Percentiles rank a stretch among this genome's conserved stretches.
Evolutionary conservation across 108 stramenopile genomes (phyloP).

Genomic region (Discostella stelligeroides): DNA sequence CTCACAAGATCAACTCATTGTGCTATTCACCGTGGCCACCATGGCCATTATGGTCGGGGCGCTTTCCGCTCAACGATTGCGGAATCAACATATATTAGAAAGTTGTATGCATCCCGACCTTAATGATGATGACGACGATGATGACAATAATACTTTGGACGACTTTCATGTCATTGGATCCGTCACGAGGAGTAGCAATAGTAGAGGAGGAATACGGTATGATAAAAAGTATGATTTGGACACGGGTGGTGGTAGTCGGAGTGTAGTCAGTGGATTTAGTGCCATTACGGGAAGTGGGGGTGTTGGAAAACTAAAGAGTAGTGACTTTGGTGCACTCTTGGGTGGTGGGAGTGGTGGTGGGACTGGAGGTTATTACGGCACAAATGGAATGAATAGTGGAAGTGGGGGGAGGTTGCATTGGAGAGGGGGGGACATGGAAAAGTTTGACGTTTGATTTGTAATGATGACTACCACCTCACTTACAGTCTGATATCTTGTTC

Average conservation of each 20-base stretch:
- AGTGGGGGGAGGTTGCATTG: constrained; percentile 44
- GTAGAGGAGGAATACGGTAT: constrained; percentile 6
- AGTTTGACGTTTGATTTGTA: constrained; percentile 87
- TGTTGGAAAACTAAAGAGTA: neutral
- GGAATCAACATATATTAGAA: constrained; percentile 54
- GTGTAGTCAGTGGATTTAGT: neutral
- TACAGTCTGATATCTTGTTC: too few relatives aligned
- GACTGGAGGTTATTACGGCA: constrained; percentile 35
- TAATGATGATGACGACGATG: constrained; percentile 67
- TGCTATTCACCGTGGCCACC: constrained; percentile 77
- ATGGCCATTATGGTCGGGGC: constrained; percentile 86
- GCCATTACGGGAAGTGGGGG: neutral
- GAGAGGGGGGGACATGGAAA: constrained; percentile 78
- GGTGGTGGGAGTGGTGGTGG: constrained; percentile 22
- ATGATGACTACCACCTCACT: too few relatives aligned
- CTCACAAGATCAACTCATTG: constrained; percentile 71
- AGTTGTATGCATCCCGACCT: constrained; percentile 80
- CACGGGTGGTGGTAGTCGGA: neutral
- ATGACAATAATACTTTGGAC: too few relatives aligned
- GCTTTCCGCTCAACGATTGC: constrained; percentile 63
- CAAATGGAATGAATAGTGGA: constrained; percentile 33
- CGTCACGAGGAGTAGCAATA: constrained; percentile 2
- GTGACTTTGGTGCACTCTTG: neutral
- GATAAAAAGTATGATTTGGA: constrained; percentile 30
- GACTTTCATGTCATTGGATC: constrained; percentile 20